Percentiles rank a stretch among this genome's conserved stretches.
These are phyloP conservation scores for Lactuca sativa DNA, from an alignment of 129 eudicot genomes.

Conservation along the genomic window DNA sequence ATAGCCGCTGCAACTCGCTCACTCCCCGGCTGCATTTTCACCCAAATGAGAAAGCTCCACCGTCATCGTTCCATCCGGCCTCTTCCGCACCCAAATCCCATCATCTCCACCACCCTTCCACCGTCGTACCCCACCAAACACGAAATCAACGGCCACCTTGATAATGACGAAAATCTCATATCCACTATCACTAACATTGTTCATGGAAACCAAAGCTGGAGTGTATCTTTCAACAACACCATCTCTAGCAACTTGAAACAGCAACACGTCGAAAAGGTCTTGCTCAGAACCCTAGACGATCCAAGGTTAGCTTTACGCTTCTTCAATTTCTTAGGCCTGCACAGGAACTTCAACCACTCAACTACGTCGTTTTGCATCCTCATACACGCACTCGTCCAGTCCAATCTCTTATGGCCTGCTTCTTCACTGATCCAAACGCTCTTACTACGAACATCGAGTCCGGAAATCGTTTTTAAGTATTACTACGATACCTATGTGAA, in stretches of 20 bases:
- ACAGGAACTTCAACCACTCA: conserved; percentile 67
- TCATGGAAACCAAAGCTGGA: conserved; percentile 55
- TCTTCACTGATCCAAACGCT: conserved; percentile 71
- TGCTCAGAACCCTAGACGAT: conserved; percentile 49
- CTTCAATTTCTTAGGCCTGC: conserved; percentile 88
- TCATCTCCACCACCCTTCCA: conserved; percentile 6
- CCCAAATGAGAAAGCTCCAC: conserved; percentile 41
- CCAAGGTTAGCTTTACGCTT: conserved; percentile 80
- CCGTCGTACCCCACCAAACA: conserved; percentile 25
- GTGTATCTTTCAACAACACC: conserved; percentile 39
- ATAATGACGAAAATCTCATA: conserved; percentile 50
- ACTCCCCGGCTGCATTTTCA: background rate
- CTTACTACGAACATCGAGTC: conserved; percentile 33
- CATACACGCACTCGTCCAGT: conserved; percentile 61
- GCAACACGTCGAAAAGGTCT: conserved; percentile 61
- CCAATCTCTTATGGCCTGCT: conserved; percentile 79
- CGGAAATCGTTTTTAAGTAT: conserved; percentile 35
- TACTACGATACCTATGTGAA: conserved; percentile 37
- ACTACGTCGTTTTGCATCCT: conserved; percentile 77
- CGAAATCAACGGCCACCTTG: conserved; percentile 10
- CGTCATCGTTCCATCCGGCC: conserved; percentile 38
- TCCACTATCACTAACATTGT: conserved; percentile 48
- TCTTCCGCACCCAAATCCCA: conserved; percentile 23
- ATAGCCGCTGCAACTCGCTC: conserved; percentile 9
- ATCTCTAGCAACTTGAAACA: conserved; percentile 48